A percentile compares a stretch with the other conserved stretches of the same genome.
Evolutionary conservation across 2,329 filamentous ascomycete genomes (phyloP).

Genomic region (Epichloe sylvatica): DNA sequence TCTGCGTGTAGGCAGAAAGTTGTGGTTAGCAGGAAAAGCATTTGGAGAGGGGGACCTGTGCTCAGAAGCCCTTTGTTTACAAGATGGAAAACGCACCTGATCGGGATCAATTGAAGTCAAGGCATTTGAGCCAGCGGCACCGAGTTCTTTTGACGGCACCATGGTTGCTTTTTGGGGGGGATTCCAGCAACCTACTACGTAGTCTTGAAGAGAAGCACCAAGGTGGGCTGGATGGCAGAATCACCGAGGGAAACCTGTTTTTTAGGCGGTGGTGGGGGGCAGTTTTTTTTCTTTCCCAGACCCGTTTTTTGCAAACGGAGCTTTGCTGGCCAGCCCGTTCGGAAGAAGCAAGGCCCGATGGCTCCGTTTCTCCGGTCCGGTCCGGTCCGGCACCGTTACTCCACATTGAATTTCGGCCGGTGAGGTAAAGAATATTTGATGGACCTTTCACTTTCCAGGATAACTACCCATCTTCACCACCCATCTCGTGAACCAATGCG

Average conservation of each 20-base stretch:
- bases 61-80: not conserved
- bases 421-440: too few species aligned
- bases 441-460: too few species aligned
- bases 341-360: slow-evolving; percentile 22
- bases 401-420: not conserved
- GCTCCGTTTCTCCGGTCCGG: slow-evolving; percentile 1
- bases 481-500: too few species aligned
- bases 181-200: not conserved
- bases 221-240: slow-evolving; percentile 10
- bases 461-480: too few species aligned
- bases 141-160: slow-evolving; percentile 29
- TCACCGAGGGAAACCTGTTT: not conserved
- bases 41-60: not conserved
- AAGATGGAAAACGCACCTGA: slow-evolving; percentile 20
- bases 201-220: slow-evolving; percentile 1
- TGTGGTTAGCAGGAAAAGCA: not conserved
- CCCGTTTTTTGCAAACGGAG: slow-evolving; percentile 16
- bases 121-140: slow-evolving; percentile 17
- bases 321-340: slow-evolving; percentile 1
- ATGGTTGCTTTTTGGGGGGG: slow-evolving; percentile 15
- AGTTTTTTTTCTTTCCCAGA: slow-evolving; percentile 2
- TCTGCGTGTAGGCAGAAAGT: slow-evolving; percentile 21
- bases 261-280: slow-evolving; percentile 16
- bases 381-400: slow-evolving; percentile 2
- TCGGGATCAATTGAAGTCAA: slow-evolving; percentile 25